A percentile compares a stretch with the other conserved stretches of the same genome.
Conservation (phyloP, 2,329 filamentous ascomycete genomes). For the Moelleriella libera region DNA sequence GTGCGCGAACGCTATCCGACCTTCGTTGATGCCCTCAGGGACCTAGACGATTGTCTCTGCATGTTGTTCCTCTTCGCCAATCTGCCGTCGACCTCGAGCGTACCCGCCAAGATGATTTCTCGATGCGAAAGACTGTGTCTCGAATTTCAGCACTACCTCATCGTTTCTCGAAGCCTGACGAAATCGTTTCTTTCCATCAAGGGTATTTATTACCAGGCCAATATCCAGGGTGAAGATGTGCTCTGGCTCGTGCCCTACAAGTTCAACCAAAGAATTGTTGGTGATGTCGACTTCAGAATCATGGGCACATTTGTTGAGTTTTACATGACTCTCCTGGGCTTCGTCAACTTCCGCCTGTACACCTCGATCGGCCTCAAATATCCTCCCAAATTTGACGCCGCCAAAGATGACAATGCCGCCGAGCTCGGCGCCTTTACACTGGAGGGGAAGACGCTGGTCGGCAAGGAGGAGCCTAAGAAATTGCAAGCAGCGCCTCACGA, state of each 20-base stretch:
- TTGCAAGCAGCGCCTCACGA: slow-evolving; percentile 31
- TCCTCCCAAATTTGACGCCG: slow-evolving; percentile 81
- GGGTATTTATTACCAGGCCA: slow-evolving; percentile 98
- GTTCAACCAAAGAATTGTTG: slow-evolving; percentile 89
- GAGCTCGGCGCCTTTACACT: slow-evolving; percentile 86
- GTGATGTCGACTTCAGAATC: slow-evolving; percentile 94
- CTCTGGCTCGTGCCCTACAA: slow-evolving; percentile 96
- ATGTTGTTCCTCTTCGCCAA: slow-evolving; percentile 98
- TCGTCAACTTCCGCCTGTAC: slow-evolving; percentile 92
- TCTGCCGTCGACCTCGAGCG: slow-evolving; percentile 75
- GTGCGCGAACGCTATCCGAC: slow-evolving; percentile 97
- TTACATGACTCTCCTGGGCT: slow-evolving; percentile 90
- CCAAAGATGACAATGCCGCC: slow-evolving; percentile 77
- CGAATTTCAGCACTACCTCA: slow-evolving; percentile 97
- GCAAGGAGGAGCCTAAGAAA: slow-evolving; percentile 38
- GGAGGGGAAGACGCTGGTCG: slow-evolving; percentile 54
- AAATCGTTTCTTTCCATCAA: slow-evolving; percentile 98
- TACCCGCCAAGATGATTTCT: slow-evolving; percentile 90
- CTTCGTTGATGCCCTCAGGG: slow-evolving; percentile 84
- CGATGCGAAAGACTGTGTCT: slow-evolving; percentile 85
- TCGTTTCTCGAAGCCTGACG: slow-evolving; percentile 75
- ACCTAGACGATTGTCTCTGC: slow-evolving; percentile 90
- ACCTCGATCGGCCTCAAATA: slow-evolving; percentile 86
- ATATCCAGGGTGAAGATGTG: slow-evolving; percentile 91
- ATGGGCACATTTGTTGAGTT: slow-evolving; percentile 99